Percentiles rank a stretch among this genome's conserved stretches.
Conservation (phyloP, 768 basidiomycete species). For the Lactarius indigo region DNA sequence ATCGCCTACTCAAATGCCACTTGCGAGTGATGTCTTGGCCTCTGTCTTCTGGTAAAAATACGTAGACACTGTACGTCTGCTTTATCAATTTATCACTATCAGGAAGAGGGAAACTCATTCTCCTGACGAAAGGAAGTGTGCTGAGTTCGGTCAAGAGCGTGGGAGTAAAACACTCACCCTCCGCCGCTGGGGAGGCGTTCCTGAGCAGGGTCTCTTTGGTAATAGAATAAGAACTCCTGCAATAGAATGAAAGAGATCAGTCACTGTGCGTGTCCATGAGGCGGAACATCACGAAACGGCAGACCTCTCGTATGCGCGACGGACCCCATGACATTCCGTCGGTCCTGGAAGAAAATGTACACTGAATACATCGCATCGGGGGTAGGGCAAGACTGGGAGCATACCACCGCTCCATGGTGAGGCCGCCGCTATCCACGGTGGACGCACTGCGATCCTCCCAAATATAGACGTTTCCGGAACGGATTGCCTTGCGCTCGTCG, state of each 20-base stretch:
- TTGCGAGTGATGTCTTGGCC: conserved; percentile 43
- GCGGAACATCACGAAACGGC: conserved; percentile 28
- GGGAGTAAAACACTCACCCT: conserved; percentile 17
- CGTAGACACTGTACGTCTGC: conserved; percentile 78
- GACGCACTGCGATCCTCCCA: conserved; percentile 77
- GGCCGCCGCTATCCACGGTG: conserved; percentile 68
- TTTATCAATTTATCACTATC: conserved; percentile 54
- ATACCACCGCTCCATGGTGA: conserved; percentile 75
- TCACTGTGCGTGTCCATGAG: neutral
- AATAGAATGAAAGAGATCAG: conserved; percentile 15
- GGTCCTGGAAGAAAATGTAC: conserved; percentile 35
- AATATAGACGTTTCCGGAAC: conserved; percentile 49
- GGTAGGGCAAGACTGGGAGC: neutral
- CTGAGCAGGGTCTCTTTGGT: conserved; percentile 42
- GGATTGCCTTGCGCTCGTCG: conserved; percentile 55
- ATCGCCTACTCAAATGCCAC: conserved; percentile 74
- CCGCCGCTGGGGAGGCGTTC: conserved; percentile 26
- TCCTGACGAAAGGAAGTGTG: conserved; percentile 32
- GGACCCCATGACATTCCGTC: conserved; percentile 83
- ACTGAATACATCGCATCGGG: neutral
- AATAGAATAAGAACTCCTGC: conserved; percentile 84
- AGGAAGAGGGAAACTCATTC: conserved; percentile 35
- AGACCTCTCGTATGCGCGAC: conserved; percentile 76
- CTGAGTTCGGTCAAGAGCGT: neutral
- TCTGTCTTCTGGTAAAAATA: conserved; percentile 45